phyloP scores from a whole-genome alignment of 441 rosid species.

The Mallotus repandus region DNA sequence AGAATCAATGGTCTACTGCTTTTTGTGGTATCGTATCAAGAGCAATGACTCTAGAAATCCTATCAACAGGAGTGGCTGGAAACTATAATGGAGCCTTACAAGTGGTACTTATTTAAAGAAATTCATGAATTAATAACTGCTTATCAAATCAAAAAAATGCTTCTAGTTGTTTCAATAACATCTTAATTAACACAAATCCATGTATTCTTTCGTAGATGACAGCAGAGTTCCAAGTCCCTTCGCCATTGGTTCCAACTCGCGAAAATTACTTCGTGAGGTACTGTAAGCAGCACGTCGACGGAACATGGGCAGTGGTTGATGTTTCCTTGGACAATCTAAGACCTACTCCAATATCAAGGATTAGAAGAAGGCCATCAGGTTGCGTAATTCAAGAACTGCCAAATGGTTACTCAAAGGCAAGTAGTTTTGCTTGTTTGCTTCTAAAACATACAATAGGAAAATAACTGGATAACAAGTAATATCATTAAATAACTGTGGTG shows the following conservation, averaged over 20 bases:
- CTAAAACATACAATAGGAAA: no score
- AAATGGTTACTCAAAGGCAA: conserved; percentile 94
- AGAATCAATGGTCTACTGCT: conserved; percentile 84
- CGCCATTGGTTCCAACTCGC: conserved; percentile 83
- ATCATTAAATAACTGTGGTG: conserved; percentile 9
- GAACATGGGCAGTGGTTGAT: conserved; percentile 96
- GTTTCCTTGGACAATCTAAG: conserved; percentile 78
- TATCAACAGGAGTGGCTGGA: conserved; percentile 96
- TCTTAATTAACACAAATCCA: neutral
- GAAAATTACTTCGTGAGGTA: conserved; percentile 86
- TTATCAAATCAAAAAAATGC: no score
- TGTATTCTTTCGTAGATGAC: conserved; percentile 51
- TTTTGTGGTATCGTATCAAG: conserved; percentile 90
- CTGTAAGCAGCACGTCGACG: conserved; percentile 81
- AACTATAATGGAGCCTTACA: conserved; percentile 96
- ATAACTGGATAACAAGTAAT: no score
- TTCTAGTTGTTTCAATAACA: no score
- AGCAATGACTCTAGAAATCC: conserved; percentile 81
- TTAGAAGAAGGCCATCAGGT: conserved; percentile 91
- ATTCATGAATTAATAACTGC: neutral
- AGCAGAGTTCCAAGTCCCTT: conserved; percentile 92
- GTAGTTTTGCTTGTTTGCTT: neutral
- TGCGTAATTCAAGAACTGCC: conserved; percentile 85
- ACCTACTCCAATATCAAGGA: conserved; percentile 47
- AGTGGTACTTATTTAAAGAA: conserved; percentile 56